Conservation (phyloP, 2,329 filamentous ascomycete genomes). For the Talaromyces sp. region DNA sequence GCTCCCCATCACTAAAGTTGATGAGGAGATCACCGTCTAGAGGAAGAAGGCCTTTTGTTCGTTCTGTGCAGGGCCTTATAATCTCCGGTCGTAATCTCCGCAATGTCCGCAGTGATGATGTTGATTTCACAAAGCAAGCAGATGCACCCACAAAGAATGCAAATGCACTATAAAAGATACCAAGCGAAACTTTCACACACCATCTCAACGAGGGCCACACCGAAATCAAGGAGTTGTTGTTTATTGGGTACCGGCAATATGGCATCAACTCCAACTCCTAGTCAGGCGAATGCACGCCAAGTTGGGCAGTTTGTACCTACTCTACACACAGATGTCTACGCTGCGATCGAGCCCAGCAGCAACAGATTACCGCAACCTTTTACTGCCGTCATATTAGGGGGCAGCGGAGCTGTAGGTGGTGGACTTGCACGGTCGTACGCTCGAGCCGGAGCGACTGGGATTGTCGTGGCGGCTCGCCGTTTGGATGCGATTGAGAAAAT, state of each 20-base stretch:
- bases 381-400: conserved; percentile 36
- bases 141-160: background rate
- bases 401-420: conserved; percentile 35
- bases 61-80: background rate
- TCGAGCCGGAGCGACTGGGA: conserved; percentile 29
- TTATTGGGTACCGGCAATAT: background rate
- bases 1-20: no score
- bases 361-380: conserved; percentile 27
- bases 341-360: conserved; percentile 22
- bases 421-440: conserved; percentile 34
- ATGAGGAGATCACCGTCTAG: no score
- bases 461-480: conserved; percentile 34
- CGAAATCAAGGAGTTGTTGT: background rate
- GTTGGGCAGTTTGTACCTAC: conserved; percentile 20
- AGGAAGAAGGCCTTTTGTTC: no score
- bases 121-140: background rate
- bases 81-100: background rate
- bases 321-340: conserved; percentile 21
- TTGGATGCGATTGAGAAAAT: conserved; percentile 29
- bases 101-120: background rate
- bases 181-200: background rate
- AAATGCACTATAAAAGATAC: background rate
- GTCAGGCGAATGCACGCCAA: conserved; percentile 20
- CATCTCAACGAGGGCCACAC: background rate
- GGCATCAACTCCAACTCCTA: conserved; percentile 3